Conservation (phyloP, 306 rosid genomes). For the Cucurbita pepo region DNA sequence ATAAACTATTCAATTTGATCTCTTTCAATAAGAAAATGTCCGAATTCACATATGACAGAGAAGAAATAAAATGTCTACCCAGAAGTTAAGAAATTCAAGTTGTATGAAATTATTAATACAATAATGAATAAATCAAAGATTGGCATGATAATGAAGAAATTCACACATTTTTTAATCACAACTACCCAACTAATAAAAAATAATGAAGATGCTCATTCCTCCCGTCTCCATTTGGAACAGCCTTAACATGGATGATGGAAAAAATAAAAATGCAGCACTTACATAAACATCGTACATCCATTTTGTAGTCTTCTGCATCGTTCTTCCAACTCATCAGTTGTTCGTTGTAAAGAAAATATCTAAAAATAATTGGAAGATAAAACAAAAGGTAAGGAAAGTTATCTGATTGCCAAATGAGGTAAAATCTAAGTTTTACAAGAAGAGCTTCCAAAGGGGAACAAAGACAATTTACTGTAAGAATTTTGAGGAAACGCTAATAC, state of each 20-base stretch:
- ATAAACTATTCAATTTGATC: background rate
- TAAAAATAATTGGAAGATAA: conserved; percentile 17
- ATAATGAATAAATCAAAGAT: background rate
- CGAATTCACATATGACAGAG: background rate
- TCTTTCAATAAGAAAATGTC: background rate
- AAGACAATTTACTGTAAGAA: background rate
- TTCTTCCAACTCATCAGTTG: conserved; percentile 56
- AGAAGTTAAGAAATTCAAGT: background rate
- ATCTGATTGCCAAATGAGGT: background rate
- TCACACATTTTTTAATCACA: background rate
- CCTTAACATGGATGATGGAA: background rate
- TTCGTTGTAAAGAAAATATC: conserved; percentile 57
- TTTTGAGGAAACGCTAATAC: background rate
- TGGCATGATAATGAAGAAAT: background rate
- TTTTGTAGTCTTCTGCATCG: conserved; percentile 55
- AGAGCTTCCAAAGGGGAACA: background rate
- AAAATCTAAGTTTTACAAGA: background rate
- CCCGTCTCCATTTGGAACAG: background rate
- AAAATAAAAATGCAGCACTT: conserved; percentile 24
- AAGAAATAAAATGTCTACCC: background rate
- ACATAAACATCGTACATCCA: conserved; percentile 75
- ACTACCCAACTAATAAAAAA: background rate
- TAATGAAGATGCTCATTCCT: background rate
- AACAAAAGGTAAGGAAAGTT: background rate
- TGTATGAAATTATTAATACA: background rate